Evolutionary conservation across 352 stramenopile genomes (phyloP).

Genomic region (Plasmopara viticola): DNA sequence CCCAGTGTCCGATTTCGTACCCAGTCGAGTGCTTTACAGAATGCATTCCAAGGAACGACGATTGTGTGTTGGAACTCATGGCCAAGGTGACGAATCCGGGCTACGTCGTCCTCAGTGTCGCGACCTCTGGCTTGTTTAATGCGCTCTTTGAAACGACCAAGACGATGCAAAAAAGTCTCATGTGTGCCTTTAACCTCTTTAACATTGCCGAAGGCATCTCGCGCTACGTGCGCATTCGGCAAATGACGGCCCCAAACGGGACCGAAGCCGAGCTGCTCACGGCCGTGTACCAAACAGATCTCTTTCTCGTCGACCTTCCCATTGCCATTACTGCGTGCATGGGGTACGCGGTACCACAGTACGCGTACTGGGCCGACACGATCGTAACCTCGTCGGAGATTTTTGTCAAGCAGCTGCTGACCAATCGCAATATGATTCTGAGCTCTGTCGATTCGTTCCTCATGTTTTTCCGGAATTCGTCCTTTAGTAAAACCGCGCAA

Average conservation of each 20-base stretch:
- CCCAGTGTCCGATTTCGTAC: conserved; percentile 65
- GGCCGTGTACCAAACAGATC: conserved; percentile 46
- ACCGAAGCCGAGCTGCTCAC: conserved; percentile 44
- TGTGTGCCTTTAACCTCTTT: conserved; percentile 49
- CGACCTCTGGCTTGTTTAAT: conserved; percentile 47
- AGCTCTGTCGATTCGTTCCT: conserved; percentile 31
- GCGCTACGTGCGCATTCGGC: conserved; percentile 32
- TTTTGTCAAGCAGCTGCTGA: conserved; percentile 34
- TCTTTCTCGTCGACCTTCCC: conserved; percentile 48
- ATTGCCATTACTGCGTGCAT: conserved; percentile 44
- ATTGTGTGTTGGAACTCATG: conserved; percentile 47
- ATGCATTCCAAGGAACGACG: conserved; percentile 61
- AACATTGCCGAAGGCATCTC: conserved; percentile 40
- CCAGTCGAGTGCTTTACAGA: conserved; percentile 64
- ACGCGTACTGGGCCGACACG: conserved; percentile 25
- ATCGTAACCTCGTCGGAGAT: conserved; percentile 28
- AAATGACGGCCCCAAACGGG: conserved; percentile 30
- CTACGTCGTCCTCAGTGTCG: conserved; percentile 43
- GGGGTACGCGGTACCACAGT: conserved; percentile 22
- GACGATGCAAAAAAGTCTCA: conserved; percentile 32
- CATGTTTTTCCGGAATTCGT: conserved; percentile 21
- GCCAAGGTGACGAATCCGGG: conserved; percentile 43
- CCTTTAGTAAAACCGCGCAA: conserved; percentile 12
- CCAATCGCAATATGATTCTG: conserved; percentile 35
- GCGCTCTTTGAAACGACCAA: conserved; percentile 35